A percentile compares a stretch with the other conserved stretches of the same genome.
Conservation (phyloP, 345 rosid species). For the Diplotaxis tenuifolia region DNA sequence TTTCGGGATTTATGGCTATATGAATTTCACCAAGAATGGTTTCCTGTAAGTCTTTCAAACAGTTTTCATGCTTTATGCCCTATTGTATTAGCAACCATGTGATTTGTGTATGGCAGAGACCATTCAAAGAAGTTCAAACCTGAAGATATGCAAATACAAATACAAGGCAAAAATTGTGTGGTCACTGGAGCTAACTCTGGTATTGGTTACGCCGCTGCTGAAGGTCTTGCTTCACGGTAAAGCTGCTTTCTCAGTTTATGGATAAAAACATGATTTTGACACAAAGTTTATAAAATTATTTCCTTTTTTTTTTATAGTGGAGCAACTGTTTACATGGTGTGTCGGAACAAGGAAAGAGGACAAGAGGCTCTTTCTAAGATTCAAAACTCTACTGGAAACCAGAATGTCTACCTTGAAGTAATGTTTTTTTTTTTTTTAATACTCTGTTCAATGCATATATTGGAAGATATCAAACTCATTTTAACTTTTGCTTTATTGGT, state of each 20-base stretch:
- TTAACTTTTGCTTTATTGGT: conserved; percentile 33
- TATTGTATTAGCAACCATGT: neutral
- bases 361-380: conserved; percentile 80
- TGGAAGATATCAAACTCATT: neutral
- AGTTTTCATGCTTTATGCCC: neutral
- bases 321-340: conserved; percentile 79
- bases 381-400: conserved; percentile 63
- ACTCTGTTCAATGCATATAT: conserved; percentile 11
- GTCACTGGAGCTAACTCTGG: conserved; percentile 98
- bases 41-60: conserved; percentile 53
- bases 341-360: conserved; percentile 83
- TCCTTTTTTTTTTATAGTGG: conserved; percentile 48
- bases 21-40: conserved; percentile 77
- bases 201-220: conserved; percentile 83
- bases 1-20: conserved; percentile 71
- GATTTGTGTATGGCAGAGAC: conserved; percentile 43
- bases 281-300: neutral
- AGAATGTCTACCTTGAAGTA: conserved; percentile 83
- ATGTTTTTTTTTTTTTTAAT: neutral
- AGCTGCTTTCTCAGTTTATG: neutral
- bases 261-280: neutral
- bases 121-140: conserved; percentile 66
- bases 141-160: conserved; percentile 59
- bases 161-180: conserved; percentile 73
- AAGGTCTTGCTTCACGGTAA: conserved; percentile 93